phyloP scores from a whole-genome alignment of 1,284 basidiomycete species.

The Abortiporus biennis region DNA sequence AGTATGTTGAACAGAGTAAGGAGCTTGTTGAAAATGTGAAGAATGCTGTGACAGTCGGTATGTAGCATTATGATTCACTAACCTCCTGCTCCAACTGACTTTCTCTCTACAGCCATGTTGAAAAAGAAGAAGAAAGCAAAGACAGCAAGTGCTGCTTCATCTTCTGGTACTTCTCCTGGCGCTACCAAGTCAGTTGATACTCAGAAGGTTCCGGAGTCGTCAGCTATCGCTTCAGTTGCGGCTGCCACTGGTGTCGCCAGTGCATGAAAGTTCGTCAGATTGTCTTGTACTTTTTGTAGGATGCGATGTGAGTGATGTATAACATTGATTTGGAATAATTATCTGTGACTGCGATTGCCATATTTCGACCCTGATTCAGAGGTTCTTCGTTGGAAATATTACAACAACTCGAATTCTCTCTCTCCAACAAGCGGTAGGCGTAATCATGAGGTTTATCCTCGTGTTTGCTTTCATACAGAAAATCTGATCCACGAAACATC shows the following conservation, averaged over 20 bases:
- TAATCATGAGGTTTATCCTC: too few species aligned
- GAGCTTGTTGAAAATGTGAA: slow-evolving; percentile 93
- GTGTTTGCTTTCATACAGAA: too few species aligned
- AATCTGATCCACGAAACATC: too few species aligned
- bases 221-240: slow-evolving; percentile 15
- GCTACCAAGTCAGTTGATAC: slow-evolving; percentile 7
- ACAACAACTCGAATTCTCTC: too few species aligned
- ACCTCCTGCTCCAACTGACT: slow-evolving; percentile 10
- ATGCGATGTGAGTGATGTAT: too few species aligned
- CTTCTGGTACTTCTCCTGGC: slow-evolving; percentile 8
- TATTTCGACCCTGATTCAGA: too few species aligned
- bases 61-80: slow-evolving; percentile 17
- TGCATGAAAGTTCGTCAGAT: slow-evolving; percentile 6
- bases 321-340: too few species aligned
- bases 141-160: slow-evolving; percentile 14
- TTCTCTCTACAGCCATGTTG: slow-evolving; percentile 43
- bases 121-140: slow-evolving; percentile 89
- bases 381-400: too few species aligned
- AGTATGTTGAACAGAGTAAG: slow-evolving; percentile 88
- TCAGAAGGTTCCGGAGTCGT: slow-evolving; percentile 15
- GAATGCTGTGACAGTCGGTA: slow-evolving; percentile 83
- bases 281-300: too few species aligned
- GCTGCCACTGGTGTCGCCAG: slow-evolving; percentile 12
- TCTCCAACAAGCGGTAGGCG: too few species aligned
- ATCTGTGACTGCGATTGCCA: too few species aligned